phyloP scores from a whole-genome alignment of 495 filamentous ascomycete genomes.

The Neurospora sp. region DNA sequence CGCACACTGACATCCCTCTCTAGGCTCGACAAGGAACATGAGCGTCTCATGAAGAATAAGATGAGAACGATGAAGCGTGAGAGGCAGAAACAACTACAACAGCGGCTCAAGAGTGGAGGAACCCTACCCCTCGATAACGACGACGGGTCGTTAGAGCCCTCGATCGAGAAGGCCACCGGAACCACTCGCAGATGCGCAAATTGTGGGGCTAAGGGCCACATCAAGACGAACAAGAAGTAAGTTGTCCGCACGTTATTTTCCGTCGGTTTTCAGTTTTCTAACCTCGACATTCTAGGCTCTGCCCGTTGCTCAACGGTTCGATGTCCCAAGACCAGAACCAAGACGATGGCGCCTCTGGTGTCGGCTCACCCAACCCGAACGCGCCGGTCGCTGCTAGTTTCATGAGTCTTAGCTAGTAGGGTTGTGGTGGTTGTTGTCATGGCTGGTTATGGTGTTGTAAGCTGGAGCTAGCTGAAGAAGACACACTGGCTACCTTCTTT shows the following conservation, averaged over 20 bases:
- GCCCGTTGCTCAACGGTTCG: constrained; percentile 81
- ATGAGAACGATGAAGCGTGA: constrained; percentile 86
- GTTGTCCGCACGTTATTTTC: constrained; percentile 4
- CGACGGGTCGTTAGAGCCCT: constrained; percentile 38
- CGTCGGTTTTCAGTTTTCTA: constrained; percentile 17
- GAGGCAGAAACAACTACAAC: constrained; percentile 62
- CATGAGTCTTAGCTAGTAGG: constrained; percentile 7
- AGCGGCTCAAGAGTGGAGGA: constrained; percentile 30
- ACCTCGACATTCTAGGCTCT: constrained; percentile 51
- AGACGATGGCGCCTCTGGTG: constrained; percentile 33
- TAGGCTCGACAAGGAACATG: constrained; percentile 67
- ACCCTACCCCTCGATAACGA: constrained; percentile 17
- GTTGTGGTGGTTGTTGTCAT: not conserved
- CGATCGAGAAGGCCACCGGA: constrained; percentile 41
- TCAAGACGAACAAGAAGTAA: constrained; percentile 98
- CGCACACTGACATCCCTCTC: not conserved
- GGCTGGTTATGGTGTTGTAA: not conserved
- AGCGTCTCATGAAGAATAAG: constrained; percentile 77
- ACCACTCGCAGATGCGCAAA: constrained; percentile 95
- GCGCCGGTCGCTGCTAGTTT: constrained; percentile 30
- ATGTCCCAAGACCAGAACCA: constrained; percentile 59
- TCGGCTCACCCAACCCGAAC: constrained; percentile 38
- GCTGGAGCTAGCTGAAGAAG: not conserved
- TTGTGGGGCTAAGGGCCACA: constrained; percentile 90
- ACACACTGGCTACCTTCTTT: not conserved